These are phyloP conservation scores for Ascochyta lentis DNA, from an alignment of 2,329 filamentous ascomycete species.

Conservation along the genomic window DNA sequence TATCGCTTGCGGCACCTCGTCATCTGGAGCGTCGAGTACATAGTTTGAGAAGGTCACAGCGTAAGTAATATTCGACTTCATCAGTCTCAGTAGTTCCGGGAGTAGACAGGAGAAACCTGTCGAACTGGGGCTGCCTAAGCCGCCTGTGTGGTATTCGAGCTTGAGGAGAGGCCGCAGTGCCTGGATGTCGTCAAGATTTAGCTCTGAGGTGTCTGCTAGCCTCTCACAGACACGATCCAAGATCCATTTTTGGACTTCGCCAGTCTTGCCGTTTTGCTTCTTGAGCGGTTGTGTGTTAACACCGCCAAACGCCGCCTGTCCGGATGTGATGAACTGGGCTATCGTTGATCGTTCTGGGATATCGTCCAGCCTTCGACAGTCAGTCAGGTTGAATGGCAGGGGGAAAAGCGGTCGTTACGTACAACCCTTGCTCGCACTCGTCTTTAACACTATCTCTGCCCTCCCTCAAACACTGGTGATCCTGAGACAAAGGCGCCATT, in stretches of 20 bases:
- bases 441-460: background rate
- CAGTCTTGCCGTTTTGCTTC: background rate
- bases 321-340: conserved; percentile 5
- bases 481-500: background rate
- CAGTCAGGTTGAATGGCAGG: background rate
- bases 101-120: background rate
- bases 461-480: background rate
- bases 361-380: background rate
- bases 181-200: conserved; percentile 4
- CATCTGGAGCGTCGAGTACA: background rate
- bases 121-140: background rate
- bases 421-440: background rate
- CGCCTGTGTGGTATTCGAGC: background rate
- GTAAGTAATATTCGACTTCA: conserved; percentile 5
- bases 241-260: background rate
- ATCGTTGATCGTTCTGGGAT: background rate
- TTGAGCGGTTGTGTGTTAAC: background rate
- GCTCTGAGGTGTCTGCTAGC: background rate
- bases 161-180: conserved; percentile 5
- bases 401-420: background rate
- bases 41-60: background rate
- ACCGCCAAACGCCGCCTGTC: conserved; percentile 2
- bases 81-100: conserved; percentile 3
- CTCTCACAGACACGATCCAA: background rate
- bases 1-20: background rate